phyloP scores from a whole-genome alignment of 257 asterid genomes.

The Capsicum chinense region DNA sequence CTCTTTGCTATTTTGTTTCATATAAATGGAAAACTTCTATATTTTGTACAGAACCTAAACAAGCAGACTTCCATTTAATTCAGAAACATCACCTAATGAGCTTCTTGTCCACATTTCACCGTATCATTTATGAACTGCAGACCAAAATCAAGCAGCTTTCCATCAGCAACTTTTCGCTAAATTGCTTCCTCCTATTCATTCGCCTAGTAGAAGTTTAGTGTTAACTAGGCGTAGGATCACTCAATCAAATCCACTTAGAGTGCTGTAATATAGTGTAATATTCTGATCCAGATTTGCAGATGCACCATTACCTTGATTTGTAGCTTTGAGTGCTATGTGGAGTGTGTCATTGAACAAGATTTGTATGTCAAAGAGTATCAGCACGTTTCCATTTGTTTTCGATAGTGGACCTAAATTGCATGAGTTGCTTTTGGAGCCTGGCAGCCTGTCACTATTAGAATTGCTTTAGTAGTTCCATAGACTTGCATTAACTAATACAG shows the following conservation, averaged over 20 bases:
- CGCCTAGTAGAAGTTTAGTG: not conserved
- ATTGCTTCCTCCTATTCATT: not conserved
- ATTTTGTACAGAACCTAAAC: not conserved
- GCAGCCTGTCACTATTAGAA: not conserved
- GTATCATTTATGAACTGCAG: not conserved
- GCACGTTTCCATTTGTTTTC: not conserved
- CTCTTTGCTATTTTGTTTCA: not conserved
- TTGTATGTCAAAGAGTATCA: conserved; percentile 5
- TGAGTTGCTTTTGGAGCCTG: not conserved
- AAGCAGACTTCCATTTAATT: conserved; percentile 1
- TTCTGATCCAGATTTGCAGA: not conserved
- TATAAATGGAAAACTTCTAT: not conserved
- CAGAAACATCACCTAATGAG: not conserved
- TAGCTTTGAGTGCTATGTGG: not conserved
- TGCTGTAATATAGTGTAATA: not conserved
- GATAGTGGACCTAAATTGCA: not conserved
- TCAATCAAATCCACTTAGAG: not conserved
- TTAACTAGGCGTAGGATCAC: not conserved
- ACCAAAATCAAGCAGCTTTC: conserved; percentile 10
- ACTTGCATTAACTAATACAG: conserved; percentile 28
- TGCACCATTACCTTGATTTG: not conserved
- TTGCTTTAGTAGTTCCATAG: conserved; percentile 1
- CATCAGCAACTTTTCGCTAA: not conserved
- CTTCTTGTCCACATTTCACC: not conserved
- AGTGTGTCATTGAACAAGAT: not conserved